Percentiles rank a stretch among this genome's conserved stretches.
phyloP scores from a whole-genome alignment of 164 flowering plant species.

The Amborella trichopoda region DNA sequence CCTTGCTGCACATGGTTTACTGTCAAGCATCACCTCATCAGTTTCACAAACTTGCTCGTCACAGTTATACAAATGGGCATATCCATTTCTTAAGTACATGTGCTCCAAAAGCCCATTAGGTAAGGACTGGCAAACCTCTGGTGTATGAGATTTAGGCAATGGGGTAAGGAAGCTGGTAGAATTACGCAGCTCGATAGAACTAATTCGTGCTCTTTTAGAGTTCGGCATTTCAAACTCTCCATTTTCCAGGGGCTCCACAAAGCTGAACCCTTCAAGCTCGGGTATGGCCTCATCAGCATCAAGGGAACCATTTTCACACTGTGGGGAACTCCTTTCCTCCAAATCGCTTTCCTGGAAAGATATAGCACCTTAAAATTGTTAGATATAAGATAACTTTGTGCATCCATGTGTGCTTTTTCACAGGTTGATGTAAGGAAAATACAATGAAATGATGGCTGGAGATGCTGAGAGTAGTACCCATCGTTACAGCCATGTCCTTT shows the following conservation, averaged over 20 bases:
- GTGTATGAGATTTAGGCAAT: slow-evolving; percentile 20
- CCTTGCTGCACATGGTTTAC: slow-evolving; percentile 12
- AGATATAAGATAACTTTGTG: too few species aligned
- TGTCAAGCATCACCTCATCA: slow-evolving; percentile 1
- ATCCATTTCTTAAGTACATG: slow-evolving; percentile 15
- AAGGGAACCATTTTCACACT: slow-evolving; percentile 8
- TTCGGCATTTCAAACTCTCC: slow-evolving; percentile 23
- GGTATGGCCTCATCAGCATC: slow-evolving; percentile 34
- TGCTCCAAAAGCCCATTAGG: slow-evolving; percentile 55
- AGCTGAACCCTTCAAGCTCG: slow-evolving; percentile 46
- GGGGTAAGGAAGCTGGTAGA: slow-evolving; percentile 47
- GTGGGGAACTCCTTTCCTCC: slow-evolving; percentile 12
- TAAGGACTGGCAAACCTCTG: slow-evolving; percentile 37
- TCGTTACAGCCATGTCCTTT: too few species aligned
- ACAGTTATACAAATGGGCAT: slow-evolving; percentile 10
- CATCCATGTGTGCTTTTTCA: too few species aligned
- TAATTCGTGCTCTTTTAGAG: slow-evolving; percentile 24
- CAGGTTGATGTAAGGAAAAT: too few species aligned
- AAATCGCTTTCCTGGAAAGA: slow-evolving; percentile 12
- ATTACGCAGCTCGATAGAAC: slow-evolving; percentile 41
- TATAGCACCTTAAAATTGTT: too few species aligned
- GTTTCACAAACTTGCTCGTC: slow-evolving; percentile 12
- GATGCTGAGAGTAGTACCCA: too few species aligned
- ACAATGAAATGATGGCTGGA: too few species aligned
- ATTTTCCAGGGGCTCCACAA: slow-evolving; percentile 21